A percentile compares a stretch with the other conserved stretches of the same genome.
These are phyloP conservation scores for Ogataea saltuana DNA, from an alignment of 805 yeast species.

Conservation along the genomic window DNA sequence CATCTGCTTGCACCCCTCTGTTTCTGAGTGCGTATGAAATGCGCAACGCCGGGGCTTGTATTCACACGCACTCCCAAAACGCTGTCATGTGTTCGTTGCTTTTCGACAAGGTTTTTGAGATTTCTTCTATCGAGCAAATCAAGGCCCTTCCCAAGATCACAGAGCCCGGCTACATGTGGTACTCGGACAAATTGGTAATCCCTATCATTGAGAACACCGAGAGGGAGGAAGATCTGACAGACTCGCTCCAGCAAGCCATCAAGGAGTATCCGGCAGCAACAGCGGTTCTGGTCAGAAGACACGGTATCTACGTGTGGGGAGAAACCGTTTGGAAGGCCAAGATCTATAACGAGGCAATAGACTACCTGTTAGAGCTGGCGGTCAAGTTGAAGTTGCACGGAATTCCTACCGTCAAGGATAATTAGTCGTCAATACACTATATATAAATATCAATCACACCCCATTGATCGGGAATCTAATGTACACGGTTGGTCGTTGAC, in stretches of 20 bases:
- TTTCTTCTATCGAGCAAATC: conserved; percentile 85
- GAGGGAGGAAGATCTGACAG: conserved; percentile 80
- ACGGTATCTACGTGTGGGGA: conserved; percentile 98
- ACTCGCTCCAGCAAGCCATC: conserved; percentile 62
- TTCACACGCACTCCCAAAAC: conserved; percentile 89
- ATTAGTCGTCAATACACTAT: neutral
- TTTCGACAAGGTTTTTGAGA: conserved; percentile 68
- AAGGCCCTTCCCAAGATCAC: conserved; percentile 80
- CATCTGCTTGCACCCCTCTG: conserved; percentile 93
- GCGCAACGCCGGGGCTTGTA: conserved; percentile 85
- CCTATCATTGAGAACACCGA: conserved; percentile 93
- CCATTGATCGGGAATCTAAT: conserved; percentile 4
- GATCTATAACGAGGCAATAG: conserved; percentile 89
- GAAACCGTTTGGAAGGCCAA: conserved; percentile 90
- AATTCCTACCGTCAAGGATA: conserved; percentile 47
- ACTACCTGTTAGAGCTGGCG: conserved; percentile 82
- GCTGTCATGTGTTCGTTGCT: conserved; percentile 81
- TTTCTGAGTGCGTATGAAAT: conserved; percentile 67
- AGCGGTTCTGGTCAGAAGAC: conserved; percentile 89
- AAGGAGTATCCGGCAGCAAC: conserved; percentile 71
- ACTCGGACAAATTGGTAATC: conserved; percentile 72
- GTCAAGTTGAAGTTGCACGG: conserved; percentile 77
- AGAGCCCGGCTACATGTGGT: conserved; percentile 67
- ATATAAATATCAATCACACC: neutral
- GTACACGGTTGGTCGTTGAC: conserved; percentile 9